Conservation (phyloP, 2,329 filamentous ascomycete genomes). For the Pyrenophora seminiperda region DNA sequence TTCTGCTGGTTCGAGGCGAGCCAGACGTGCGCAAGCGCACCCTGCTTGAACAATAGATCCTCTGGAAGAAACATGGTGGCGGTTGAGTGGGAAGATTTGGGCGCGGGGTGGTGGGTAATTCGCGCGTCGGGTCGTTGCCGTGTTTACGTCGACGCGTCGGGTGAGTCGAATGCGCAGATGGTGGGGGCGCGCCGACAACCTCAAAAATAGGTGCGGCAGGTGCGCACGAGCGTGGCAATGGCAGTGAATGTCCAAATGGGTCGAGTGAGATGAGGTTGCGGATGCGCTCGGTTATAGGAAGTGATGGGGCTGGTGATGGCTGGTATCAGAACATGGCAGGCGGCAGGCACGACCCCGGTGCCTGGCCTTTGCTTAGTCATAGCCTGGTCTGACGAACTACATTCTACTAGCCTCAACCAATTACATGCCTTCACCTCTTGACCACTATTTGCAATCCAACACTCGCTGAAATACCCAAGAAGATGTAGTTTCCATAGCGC, state of each 20-base stretch:
- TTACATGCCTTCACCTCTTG: too few relatives aligned
- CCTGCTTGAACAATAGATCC: conserved; percentile 92
- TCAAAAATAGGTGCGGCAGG: conserved; percentile 17
- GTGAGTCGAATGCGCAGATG: conserved; percentile 31
- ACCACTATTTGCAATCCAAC: too few relatives aligned
- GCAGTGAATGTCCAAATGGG: conserved; percentile 22
- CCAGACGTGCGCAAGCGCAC: conserved; percentile 96
- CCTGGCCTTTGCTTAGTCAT: conserved; percentile 13
- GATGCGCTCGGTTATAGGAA: conserved; percentile 25
- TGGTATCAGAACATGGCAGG: conserved; percentile 10
- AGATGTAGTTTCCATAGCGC: too few relatives aligned
- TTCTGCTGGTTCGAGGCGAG: conserved; percentile 96
- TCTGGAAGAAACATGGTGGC: conserved; percentile 92
- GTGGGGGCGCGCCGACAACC: conserved; percentile 29
- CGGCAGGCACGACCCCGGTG: conserved; percentile 4
- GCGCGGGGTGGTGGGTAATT: conserved; percentile 18
- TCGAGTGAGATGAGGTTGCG: conserved; percentile 29
- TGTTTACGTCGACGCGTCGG: conserved; percentile 45
- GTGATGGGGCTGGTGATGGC: conserved; percentile 20
- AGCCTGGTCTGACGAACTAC: neutral
- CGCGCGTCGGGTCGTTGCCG: conserved; percentile 29
- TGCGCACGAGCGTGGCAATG: conserved; percentile 32
- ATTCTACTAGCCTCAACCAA: neutral
- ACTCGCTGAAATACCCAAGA: too few relatives aligned
- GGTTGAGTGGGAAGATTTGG: conserved; percentile 14